Percentiles rank a stretch among this genome's conserved stretches.
These are phyloP conservation scores for Russula olivacea DNA, from an alignment of 768 basidiomycete genomes.

Conservation along the genomic window DNA sequence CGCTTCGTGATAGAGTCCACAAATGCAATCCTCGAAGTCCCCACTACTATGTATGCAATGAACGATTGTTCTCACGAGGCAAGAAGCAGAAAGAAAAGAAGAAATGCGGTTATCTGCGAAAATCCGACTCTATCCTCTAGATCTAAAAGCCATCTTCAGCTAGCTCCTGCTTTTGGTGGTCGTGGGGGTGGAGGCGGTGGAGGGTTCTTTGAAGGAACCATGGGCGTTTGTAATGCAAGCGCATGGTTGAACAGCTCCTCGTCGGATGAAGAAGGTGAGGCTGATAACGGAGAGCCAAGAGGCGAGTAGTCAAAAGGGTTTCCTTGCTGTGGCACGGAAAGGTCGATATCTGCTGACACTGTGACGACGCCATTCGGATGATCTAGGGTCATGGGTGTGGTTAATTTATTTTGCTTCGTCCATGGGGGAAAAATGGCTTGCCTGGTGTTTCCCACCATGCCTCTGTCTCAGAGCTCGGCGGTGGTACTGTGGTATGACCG, in stretches of 20 bases:
- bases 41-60: neutral
- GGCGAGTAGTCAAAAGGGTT: slow-evolving; percentile 81
- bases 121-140: slow-evolving; percentile 1
- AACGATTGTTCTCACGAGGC: neutral
- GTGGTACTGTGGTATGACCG: slow-evolving; percentile 54
- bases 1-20: neutral
- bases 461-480: slow-evolving; percentile 69
- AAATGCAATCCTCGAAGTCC: neutral
- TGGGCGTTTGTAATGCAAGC: slow-evolving; percentile 60
- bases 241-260: slow-evolving; percentile 76
- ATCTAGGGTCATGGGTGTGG: slow-evolving; percentile 34
- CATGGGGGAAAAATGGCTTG: slow-evolving; percentile 28
- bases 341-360: slow-evolving; percentile 35
- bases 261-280: slow-evolving; percentile 77
- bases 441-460: slow-evolving; percentile 80
- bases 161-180: slow-evolving; percentile 8
- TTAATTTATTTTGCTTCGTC: neutral
- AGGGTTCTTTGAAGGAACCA: slow-evolving; percentile 39
- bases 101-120: neutral
- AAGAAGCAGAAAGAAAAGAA: neutral
- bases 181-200: slow-evolving; percentile 29
- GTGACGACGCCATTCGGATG: slow-evolving; percentile 53
- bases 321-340: slow-evolving; percentile 24
- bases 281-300: slow-evolving; percentile 56
- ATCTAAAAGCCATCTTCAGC: neutral